Evolutionary conservation across 192 early-diverging fungal species (phyloP).

Genomic region (Rhizophagus clarus): DNA sequence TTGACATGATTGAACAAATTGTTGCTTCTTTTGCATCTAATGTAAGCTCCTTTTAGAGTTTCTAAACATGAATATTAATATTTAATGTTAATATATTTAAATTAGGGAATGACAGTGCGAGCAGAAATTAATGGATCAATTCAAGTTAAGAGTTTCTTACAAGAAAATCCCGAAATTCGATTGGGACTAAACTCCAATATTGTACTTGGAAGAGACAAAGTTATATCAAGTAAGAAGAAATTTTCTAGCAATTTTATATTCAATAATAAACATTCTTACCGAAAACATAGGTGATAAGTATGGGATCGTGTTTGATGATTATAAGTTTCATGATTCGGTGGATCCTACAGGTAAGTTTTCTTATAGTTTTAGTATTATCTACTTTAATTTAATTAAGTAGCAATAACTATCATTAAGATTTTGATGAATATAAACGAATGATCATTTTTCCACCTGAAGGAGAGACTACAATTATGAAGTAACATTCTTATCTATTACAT

Average conservation of each 20-base stretch:
- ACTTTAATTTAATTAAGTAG: neutral
- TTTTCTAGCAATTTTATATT: neutral
- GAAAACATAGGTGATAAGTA: slow-evolving; percentile 4
- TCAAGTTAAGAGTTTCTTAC: slow-evolving; percentile 22
- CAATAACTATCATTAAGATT: neutral
- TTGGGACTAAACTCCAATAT: neutral
- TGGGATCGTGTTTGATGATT: slow-evolving; percentile 23
- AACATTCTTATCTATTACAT: neutral
- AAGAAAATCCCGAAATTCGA: slow-evolving; percentile 17
- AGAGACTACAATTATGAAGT: slow-evolving; percentile 26
- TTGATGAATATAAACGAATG: slow-evolving; percentile 13
- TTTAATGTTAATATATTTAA: neutral
- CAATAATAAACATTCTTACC: neutral
- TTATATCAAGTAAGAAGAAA: neutral
- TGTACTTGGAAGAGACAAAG: neutral
- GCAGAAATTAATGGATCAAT: slow-evolving; percentile 28
- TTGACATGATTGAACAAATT: slow-evolving; percentile 29
- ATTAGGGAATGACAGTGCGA: slow-evolving; percentile 30
- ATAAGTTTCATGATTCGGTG: slow-evolving; percentile 26
- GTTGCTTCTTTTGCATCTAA: slow-evolving; percentile 16
- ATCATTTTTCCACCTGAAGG: slow-evolving; percentile 24
- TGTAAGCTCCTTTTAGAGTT: neutral
- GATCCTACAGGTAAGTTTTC: slow-evolving; percentile 10
- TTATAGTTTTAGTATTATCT: neutral
- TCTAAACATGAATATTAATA: too few species aligned